Percentiles rank a stretch among this genome's conserved stretches.
Conservation (phyloP, 768 basidiomycete genomes). For the Daedalea quercina region DNA sequence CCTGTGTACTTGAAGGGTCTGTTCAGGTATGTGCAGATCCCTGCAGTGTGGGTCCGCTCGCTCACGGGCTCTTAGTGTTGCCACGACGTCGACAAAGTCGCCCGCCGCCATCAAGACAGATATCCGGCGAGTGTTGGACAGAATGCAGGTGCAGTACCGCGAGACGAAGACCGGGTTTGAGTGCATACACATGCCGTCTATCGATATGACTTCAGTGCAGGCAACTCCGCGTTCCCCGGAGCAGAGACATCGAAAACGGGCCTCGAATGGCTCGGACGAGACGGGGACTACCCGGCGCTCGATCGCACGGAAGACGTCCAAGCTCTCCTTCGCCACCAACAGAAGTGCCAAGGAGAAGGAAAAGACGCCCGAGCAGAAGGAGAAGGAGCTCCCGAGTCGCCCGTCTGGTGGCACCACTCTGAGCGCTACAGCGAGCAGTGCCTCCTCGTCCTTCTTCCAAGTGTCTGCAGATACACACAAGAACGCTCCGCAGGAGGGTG, state of each 20-base stretch:
- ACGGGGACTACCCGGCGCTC: slow-evolving; percentile 43
- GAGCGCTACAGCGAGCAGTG: slow-evolving; percentile 64
- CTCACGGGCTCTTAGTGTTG: slow-evolving; percentile 49
- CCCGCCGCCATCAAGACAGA: slow-evolving; percentile 77
- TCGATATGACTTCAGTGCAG: slow-evolving; percentile 78
- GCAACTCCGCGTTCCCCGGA: slow-evolving; percentile 26
- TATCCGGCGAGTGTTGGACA: slow-evolving; percentile 79
- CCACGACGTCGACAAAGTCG: slow-evolving; percentile 90
- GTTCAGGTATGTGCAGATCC: slow-evolving; percentile 59
- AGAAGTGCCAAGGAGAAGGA: slow-evolving; percentile 42
- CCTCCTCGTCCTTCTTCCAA: slow-evolving; percentile 84
- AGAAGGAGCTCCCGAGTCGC: slow-evolving; percentile 40
- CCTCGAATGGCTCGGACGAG: slow-evolving; percentile 47
- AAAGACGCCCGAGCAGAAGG: slow-evolving; percentile 36
- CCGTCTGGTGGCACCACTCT: slow-evolving; percentile 42
- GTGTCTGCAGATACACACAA: slow-evolving; percentile 49
- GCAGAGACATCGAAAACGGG: slow-evolving; percentile 34
- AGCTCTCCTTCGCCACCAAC: slow-evolving; percentile 67
- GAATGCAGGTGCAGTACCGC: slow-evolving; percentile 93
- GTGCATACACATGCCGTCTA: slow-evolving; percentile 92
- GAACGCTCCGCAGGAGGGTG: slow-evolving; percentile 29
- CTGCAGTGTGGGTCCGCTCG: no score
- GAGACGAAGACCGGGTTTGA: slow-evolving; percentile 91
- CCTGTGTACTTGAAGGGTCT: slow-evolving; percentile 94
- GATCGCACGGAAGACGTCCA: slow-evolving; percentile 69